Evolutionary conservation across 805 yeast species (phyloP).

Genomic region (Zygotorulaspora danielsina): DNA sequence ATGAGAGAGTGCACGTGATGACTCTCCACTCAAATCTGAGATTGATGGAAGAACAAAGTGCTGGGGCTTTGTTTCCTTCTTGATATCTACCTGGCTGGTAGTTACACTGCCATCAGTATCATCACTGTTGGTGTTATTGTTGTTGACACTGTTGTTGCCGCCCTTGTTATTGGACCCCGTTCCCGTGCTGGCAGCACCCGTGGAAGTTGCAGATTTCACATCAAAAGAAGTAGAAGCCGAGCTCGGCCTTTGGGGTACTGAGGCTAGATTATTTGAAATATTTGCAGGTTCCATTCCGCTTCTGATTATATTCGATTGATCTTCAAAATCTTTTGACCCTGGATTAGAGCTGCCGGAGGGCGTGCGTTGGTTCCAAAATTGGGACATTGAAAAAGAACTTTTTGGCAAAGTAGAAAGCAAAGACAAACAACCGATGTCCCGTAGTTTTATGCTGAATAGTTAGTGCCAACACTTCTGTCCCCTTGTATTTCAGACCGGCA

Average conservation of each 20-base stretch:
- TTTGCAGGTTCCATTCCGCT: conserved; percentile 2
- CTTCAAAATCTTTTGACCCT: conserved; percentile 3
- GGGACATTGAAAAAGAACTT: conserved; percentile 9
- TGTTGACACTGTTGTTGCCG: conserved; percentile 1
- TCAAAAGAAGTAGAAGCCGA: conserved; percentile 1
- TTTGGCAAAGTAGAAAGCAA: not conserved
- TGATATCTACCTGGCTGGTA: conserved; percentile 31
- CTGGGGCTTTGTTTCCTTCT: conserved; percentile 14
- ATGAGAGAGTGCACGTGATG: conserved; percentile 4
- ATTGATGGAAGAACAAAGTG: conserved; percentile 17
- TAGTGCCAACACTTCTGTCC: not conserved
- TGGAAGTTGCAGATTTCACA: not conserved
- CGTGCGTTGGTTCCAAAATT: conserved; percentile 17
- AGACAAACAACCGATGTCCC: not conserved
- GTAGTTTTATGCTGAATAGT: not conserved
- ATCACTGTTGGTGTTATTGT: conserved; percentile 1
- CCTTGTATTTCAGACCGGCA: too few species aligned
- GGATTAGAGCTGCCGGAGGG: conserved; percentile 7
- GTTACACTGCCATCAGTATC: conserved; percentile 5
- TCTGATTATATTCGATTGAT: not conserved
- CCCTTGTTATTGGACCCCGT: not conserved
- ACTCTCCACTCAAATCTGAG: conserved; percentile 17
- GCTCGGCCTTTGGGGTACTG: not conserved
- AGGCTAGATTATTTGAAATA: not conserved
- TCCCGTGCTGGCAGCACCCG: not conserved